These are phyloP conservation scores for Hemisphaericaspora xylofermentans DNA, from an alignment of 1,139 yeast genomes.

Conservation along the genomic window DNA sequence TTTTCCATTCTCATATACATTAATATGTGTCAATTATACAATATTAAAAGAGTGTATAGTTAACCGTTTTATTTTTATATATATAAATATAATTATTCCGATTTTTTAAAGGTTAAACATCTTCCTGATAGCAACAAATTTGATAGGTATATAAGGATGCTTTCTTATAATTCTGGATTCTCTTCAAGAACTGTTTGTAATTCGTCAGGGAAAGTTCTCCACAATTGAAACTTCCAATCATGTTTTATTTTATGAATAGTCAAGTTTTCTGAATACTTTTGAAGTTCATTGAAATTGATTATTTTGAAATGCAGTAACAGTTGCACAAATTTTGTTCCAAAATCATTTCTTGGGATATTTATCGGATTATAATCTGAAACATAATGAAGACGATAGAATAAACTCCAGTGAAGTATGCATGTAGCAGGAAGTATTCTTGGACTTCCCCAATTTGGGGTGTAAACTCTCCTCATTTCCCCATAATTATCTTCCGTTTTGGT, in stretches of 20 bases:
- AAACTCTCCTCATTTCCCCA: slow-evolving; percentile 49
- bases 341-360: slow-evolving; percentile 36
- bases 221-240: slow-evolving; percentile 23
- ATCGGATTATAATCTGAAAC: slow-evolving; percentile 44
- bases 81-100: slow-evolving; percentile 1
- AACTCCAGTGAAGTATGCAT: slow-evolving; percentile 61
- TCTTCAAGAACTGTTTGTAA: slow-evolving; percentile 18
- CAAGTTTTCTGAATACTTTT: slow-evolving; percentile 14
- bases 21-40: slow-evolving; percentile 3
- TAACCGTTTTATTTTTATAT: slow-evolving; percentile 3
- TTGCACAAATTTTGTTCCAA: slow-evolving; percentile 21
- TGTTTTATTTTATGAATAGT: slow-evolving; percentile 22
- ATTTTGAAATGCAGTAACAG: slow-evolving; percentile 19
- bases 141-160: too few species aligned
- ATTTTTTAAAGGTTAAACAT: slow-evolving; percentile 16
- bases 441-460: slow-evolving; percentile 55
- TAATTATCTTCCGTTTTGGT: slow-evolving; percentile 43
- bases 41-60: slow-evolving; percentile 1
- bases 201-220: slow-evolving; percentile 47
- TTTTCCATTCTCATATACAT: slow-evolving; percentile 3
- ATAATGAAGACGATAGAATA: slow-evolving; percentile 51
- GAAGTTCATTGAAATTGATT: slow-evolving; percentile 11
- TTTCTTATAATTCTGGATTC: slow-evolving; percentile 13
- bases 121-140: too few species aligned
- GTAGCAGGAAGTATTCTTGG: slow-evolving; percentile 46